Evolutionary conservation across 192 early-diverging fungal species (phyloP), one percentile per base, ranked within the genome.

Genomic region (Kickxella alabastrina): DNA sequence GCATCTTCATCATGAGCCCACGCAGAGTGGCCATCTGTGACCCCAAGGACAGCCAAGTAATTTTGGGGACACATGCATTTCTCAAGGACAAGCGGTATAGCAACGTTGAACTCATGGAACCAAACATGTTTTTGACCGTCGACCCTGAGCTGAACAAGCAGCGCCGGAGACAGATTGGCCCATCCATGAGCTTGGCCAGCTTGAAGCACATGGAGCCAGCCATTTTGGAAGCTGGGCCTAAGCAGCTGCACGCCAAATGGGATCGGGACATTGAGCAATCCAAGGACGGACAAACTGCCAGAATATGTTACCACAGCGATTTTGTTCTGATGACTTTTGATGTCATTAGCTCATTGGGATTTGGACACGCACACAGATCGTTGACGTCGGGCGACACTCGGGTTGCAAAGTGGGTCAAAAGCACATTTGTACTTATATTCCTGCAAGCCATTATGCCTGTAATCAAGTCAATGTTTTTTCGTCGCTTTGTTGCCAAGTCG

Each of bases 281-380:
- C n/a, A n/a, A n/a, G n/a, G n/a, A n/a, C n/a, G n/a, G n/a, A 28
- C 18, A 0, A 44, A 21, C 13, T 47, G 49, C 40, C 21, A 27
- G 43, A 1, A 25, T 74, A n/a, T 48, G 50, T 49, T 74, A 74
- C 27, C 35, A 47, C 26, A 34, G 57, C 24, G 70, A 74, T 14
- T 67, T 67, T 45, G 36, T 43, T 29, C 51, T 62, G 0, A 62
- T 67, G 64, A 55, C 64, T 0, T 74, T 74, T 47, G 70, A 74
- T 24, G 37, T 74, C 0, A 74, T 74, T 7, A 39, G 59, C 28
- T 53, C 62, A 3, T 48, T 74, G 19, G 70, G 64, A 10, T 74
- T 67, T 38, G 70, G 70, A 0, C 49, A 62, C 6, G 18, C 52
- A 10, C 62, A 67, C 19, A 43, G 66, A 10, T 61, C 64, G 22